phyloP scores from a whole-genome alignment of 2,329 filamentous ascomycete genomes.

The Dendrostoma leiphaemia region DNA sequence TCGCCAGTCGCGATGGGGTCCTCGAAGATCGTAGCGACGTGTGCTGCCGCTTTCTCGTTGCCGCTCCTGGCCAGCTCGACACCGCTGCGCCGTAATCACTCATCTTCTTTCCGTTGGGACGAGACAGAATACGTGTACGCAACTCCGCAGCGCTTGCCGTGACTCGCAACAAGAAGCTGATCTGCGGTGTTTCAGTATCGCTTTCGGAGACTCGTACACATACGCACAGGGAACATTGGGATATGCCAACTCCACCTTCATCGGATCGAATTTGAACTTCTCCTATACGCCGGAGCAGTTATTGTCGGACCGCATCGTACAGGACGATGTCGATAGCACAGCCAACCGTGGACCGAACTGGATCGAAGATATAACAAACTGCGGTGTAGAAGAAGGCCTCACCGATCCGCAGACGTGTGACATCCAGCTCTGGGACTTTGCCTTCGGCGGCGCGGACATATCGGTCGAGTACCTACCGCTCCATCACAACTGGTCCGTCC shows the following conservation, averaged over 20 bases:
- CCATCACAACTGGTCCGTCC: conserved; percentile 49
- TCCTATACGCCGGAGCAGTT: conserved; percentile 42
- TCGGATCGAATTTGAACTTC: conserved; percentile 49
- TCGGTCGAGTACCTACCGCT: conserved; percentile 42
- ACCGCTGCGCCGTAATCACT: neutral
- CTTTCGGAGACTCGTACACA: conserved; percentile 51
- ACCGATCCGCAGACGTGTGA: conserved; percentile 41
- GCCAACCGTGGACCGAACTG: conserved; percentile 54
- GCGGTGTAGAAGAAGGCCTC: conserved; percentile 42
- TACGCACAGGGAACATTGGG: conserved; percentile 54
- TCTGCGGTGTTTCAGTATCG: too few relatives aligned
- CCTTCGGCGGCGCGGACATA: conserved; percentile 52
- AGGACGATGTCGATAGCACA: conserved; percentile 45
- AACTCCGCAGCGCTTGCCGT: conserved; percentile 42
- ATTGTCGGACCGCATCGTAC: conserved; percentile 46
- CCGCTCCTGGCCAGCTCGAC: neutral
- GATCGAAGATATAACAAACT: conserved; percentile 51
- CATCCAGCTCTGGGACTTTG: conserved; percentile 54
- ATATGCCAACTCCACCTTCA: conserved; percentile 50
- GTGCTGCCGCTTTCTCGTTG: neutral
- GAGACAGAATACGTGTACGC: conserved; percentile 8
- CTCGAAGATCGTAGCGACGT: neutral
- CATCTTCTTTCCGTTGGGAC: neutral
- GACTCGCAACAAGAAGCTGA: too few relatives aligned
- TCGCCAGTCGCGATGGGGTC: neutral